Conservation (phyloP, 176 grass and related monocot species). For the Chrysopogon serrulatus region DNA sequence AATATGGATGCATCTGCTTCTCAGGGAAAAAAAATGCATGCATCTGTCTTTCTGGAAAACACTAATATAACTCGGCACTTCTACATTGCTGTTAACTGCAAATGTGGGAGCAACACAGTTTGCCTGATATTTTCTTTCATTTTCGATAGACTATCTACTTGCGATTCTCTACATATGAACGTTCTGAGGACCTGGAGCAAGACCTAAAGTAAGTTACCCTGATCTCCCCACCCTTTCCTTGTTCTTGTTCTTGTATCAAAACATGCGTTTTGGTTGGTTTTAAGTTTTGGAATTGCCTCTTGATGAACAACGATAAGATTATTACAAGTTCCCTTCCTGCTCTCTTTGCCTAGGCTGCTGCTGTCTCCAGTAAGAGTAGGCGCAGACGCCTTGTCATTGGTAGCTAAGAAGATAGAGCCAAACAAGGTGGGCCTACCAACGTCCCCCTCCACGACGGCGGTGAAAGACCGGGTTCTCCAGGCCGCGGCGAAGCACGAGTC, state of each 20-base stretch:
- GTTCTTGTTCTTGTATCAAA: not conserved
- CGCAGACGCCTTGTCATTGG: slow-evolving; percentile 56
- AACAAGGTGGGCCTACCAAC: slow-evolving; percentile 80
- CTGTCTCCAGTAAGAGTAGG: slow-evolving; percentile 61
- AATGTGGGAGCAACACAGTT: not conserved
- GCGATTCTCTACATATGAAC: slow-evolving; percentile 59
- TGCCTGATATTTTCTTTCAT: slow-evolving; percentile 25
- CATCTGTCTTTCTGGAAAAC: not conserved
- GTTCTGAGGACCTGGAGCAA: slow-evolving; percentile 61
- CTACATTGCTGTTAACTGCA: not conserved
- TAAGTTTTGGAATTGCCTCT: not conserved
- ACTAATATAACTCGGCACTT: not conserved
- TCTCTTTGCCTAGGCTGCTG: slow-evolving; percentile 44
- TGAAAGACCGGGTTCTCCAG: slow-evolving; percentile 83
- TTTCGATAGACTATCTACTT: slow-evolving; percentile 52
- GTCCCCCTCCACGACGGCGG: slow-evolving; percentile 85
- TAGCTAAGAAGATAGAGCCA: slow-evolving; percentile 63
- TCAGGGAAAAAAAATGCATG: not conserved
- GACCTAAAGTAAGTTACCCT: slow-evolving; percentile 62
- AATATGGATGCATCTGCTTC: not conserved
- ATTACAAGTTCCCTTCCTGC: not conserved
- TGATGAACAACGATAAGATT: not conserved
- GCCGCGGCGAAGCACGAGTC: slow-evolving; percentile 93
- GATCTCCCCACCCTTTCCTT: not conserved
- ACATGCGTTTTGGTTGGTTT: not conserved